Conservation (phyloP, 2,329 filamentous ascomycete genomes). For the Colletotrichum sp. region DNA sequence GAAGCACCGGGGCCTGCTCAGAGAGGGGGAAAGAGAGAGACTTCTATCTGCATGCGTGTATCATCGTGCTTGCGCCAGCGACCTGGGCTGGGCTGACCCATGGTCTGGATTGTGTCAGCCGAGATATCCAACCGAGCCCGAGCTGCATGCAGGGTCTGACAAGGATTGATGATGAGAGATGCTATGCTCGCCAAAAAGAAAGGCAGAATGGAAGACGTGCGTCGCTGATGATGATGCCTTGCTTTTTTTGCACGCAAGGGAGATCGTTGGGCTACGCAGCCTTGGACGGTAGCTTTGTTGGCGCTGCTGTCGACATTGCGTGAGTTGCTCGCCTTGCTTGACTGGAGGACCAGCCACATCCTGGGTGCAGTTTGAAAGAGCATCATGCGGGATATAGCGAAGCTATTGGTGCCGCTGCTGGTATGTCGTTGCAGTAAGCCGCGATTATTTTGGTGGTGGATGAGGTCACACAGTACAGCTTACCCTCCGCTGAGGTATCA, state of each 20-base stretch:
- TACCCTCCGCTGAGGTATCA: neutral
- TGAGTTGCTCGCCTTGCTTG: neutral
- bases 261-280: neutral
- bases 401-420: neutral
- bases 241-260: neutral
- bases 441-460: neutral
- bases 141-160: conserved; percentile 17
- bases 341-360: neutral
- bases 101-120: neutral
- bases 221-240: neutral
- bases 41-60: neutral
- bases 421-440: neutral
- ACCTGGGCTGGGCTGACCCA: neutral
- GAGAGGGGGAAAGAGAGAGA: neutral
- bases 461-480: conserved; percentile 18
- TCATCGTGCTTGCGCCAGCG: neutral
- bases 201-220: neutral
- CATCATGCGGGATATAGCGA: neutral
- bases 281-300: neutral
- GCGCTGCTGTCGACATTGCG: neutral
- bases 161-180: neutral
- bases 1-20: neutral
- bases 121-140: neutral
- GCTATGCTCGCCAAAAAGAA: neutral
- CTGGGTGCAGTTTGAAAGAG: neutral